Conservation (phyloP, 116 monocot species). For the Cymodocea nodosa region DNA sequence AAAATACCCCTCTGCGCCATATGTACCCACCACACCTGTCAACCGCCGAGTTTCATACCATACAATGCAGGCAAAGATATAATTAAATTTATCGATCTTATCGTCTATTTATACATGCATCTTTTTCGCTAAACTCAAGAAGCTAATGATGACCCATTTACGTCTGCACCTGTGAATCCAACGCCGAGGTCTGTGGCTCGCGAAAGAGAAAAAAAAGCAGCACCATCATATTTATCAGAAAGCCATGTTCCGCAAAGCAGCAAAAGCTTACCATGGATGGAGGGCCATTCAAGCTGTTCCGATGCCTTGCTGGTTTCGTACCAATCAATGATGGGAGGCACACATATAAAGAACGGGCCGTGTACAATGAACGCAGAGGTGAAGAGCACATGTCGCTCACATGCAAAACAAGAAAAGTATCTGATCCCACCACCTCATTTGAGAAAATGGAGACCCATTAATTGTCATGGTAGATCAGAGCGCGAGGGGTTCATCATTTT, state of each 20-base stretch:
- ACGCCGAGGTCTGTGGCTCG: not conserved
- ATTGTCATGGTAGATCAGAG: too few species aligned
- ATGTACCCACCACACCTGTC: too few species aligned
- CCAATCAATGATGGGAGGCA: not conserved
- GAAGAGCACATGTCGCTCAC: not conserved
- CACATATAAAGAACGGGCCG: not conserved
- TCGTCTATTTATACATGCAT: too few species aligned
- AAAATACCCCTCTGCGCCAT: too few species aligned
- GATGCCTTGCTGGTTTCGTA: slow-evolving; percentile 5
- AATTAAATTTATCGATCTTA: too few species aligned
- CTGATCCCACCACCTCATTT: not conserved
- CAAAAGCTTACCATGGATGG: not conserved
- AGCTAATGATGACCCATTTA: too few species aligned
- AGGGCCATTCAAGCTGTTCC: slow-evolving; percentile 1
- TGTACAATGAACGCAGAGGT: not conserved
- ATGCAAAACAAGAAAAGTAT: slow-evolving; percentile 7
- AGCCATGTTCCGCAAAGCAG: slow-evolving; percentile 5
- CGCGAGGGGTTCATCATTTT: too few species aligned
- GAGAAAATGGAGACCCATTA: too few species aligned
- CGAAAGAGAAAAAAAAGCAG: slow-evolving; percentile 3
- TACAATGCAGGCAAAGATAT: too few species aligned
- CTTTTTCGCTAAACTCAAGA: too few species aligned
- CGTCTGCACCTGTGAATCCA: too few species aligned
- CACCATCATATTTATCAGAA: not conserved
- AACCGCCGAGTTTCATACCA: too few species aligned